Evolutionary conservation across 768 basidiomycete genomes (phyloP).

Genomic region (Kwoniella newhampshirensis): DNA sequence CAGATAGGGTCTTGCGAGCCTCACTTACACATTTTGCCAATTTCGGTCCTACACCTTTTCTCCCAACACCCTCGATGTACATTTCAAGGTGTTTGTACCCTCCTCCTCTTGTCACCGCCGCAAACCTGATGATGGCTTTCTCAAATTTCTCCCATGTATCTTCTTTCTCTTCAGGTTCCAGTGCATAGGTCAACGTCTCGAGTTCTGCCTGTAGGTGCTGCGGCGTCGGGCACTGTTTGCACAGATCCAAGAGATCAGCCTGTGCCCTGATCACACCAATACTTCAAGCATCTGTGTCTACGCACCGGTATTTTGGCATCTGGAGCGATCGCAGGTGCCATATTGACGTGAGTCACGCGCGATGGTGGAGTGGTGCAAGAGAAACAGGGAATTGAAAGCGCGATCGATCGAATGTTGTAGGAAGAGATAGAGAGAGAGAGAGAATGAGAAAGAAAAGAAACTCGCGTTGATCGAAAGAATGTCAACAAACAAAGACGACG

Average conservation of each 20-base stretch:
- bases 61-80: slow-evolving; percentile 47
- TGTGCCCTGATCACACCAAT: not conserved
- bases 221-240: slow-evolving; percentile 50
- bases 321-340: slow-evolving; percentile 34
- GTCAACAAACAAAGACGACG: slow-evolving; percentile 22
- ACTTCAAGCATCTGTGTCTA: not conserved
- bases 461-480: slow-evolving; percentile 2
- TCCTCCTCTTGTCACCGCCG: slow-evolving; percentile 54
- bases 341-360: slow-evolving; percentile 4
- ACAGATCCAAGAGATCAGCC: not conserved
- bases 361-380: not conserved
- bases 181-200: slow-evolving; percentile 39
- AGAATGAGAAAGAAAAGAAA: slow-evolving; percentile 9
- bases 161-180: slow-evolving; percentile 53
- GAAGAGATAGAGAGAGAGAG: not conserved
- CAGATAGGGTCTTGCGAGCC: not conserved
- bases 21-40: slow-evolving; percentile 49
- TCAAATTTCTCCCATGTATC: slow-evolving; percentile 57
- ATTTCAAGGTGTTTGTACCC: slow-evolving; percentile 47
- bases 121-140: slow-evolving; percentile 54
- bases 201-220: slow-evolving; percentile 50
- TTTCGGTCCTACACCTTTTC: slow-evolving; percentile 45
- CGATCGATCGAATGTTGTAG: no score
- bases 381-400: no score
- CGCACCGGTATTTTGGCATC: slow-evolving; percentile 49